phyloP scores from a whole-genome alignment of 495 filamentous ascomycete species.

The Rhizodiscina lignyota region DNA sequence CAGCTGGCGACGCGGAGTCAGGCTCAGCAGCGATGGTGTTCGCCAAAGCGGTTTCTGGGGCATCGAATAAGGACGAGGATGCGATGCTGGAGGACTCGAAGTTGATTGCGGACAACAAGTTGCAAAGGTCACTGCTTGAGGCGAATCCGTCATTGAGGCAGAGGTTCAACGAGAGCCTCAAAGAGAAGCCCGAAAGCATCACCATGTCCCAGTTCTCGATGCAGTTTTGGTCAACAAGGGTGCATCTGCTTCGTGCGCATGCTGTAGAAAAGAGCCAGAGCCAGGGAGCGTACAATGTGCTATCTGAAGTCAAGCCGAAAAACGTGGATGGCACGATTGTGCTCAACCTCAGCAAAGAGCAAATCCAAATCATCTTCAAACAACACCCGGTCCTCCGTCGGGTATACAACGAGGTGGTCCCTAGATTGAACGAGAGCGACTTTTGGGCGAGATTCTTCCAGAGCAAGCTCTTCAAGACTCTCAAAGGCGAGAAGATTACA shows the following conservation, averaged over 20 bases:
- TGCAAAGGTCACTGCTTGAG: slow-evolving; percentile 76
- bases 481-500: slow-evolving; percentile 71
- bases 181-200: slow-evolving; percentile 66
- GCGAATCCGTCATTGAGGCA: slow-evolving; percentile 51
- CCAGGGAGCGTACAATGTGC: slow-evolving; percentile 77
- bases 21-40: slow-evolving; percentile 34
- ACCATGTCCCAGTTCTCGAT: slow-evolving; percentile 58
- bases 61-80: slow-evolving; percentile 28
- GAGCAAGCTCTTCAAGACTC: slow-evolving; percentile 73
- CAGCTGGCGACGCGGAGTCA: slow-evolving; percentile 21
- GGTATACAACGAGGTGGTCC: slow-evolving; percentile 88
- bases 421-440: slow-evolving; percentile 56
- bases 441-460: slow-evolving; percentile 93
- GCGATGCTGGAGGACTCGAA: slow-evolving; percentile 58
- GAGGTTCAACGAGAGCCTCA: slow-evolving; percentile 66
- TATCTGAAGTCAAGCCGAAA: slow-evolving; percentile 74
- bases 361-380: slow-evolving; percentile 79
- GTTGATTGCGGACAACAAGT: slow-evolving; percentile 52
- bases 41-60: slow-evolving; percentile 31
- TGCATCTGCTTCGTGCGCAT: slow-evolving; percentile 73
- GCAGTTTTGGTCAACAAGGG: slow-evolving; percentile 84
- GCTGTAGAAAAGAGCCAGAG: slow-evolving; percentile 76
- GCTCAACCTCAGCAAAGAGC: slow-evolving; percentile 77
- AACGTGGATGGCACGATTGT: slow-evolving; percentile 60
- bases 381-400: slow-evolving; percentile 83